Conservation (phyloP, 495 filamentous ascomycete genomes). For the Penicillium angulare region DNA sequence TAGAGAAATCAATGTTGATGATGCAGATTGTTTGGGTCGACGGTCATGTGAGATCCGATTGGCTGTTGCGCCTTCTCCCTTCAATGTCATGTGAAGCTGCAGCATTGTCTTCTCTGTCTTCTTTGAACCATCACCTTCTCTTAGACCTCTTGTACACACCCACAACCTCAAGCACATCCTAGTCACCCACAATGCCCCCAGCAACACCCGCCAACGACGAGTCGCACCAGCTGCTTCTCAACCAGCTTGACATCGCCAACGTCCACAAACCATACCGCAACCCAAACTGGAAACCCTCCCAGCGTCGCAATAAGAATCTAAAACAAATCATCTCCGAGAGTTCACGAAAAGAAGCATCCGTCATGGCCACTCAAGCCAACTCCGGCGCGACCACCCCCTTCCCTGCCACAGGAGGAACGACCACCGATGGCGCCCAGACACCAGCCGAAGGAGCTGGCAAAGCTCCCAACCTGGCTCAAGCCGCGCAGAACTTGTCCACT, state of each 20-base stretch:
- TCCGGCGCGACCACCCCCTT: constrained; percentile 76
- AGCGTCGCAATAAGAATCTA: constrained; percentile 96
- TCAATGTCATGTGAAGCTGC: no score
- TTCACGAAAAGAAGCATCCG: constrained; percentile 75
- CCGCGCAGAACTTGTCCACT: constrained; percentile 77
- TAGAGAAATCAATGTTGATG: not conserved
- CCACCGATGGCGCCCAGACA: constrained; percentile 52
- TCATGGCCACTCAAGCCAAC: constrained; percentile 76
- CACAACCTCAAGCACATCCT: not conserved
- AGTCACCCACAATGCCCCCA: constrained; percentile 39
- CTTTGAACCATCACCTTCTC: not conserved
- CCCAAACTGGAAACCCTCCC: constrained; percentile 81
- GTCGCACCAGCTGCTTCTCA: constrained; percentile 63
- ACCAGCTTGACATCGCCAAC: constrained; percentile 81
- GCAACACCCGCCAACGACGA: constrained; percentile 46
- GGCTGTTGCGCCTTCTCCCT: no score
- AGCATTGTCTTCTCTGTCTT: no score
- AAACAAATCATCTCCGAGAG: constrained; percentile 95
- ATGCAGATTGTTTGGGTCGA: not conserved
- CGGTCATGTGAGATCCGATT: not conserved
- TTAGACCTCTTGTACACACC: not conserved
- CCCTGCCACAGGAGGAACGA: constrained; percentile 51
- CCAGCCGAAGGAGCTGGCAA: constrained; percentile 54
- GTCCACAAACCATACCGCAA: constrained; percentile 86
- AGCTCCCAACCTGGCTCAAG: constrained; percentile 74